Base-by-base conservation (phyloP, 805 yeast genomes). In the Ogataea paradorogensis region DNA sequence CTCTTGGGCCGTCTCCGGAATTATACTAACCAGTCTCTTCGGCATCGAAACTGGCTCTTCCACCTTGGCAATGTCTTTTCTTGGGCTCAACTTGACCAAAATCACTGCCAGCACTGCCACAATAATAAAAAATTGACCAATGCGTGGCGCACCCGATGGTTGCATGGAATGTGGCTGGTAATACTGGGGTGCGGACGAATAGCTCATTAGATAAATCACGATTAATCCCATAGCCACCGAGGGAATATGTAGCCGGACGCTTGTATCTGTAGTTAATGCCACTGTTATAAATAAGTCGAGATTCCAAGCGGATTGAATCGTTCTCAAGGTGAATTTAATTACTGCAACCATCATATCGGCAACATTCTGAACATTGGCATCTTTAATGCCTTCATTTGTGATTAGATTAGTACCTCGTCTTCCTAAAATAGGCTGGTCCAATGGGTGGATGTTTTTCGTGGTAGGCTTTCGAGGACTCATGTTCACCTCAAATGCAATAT, bases 401-500 rank as follows among this genome's bases (percentile, higher is more conserved):
- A 4, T 30, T 9, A 25, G 3, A 9, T 25, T 14, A 13, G 9
- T 10, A 10, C 28, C 29, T 13, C 25, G 27, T 13, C 40, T 38
- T 4, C 48, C 38, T 4, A 36, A 30, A n/a, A 60, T 30, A 3
- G 65, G 65, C 41, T 55, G 57, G 38, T 61, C 65, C 7, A 61
- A 27, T 3, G 65, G 65, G 48, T 61, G 65, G 8, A 56, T 36
- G 37, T 54, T 56, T 28, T 46, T 45, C 5, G 40, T 30, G n/a
- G 25, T 37, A 4, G 30, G 39, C 25, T 29, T 40, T n/a, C 34
- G 39, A 9, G 49, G 42, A 15, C 36, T 35, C 41, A 46, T 37
- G 27, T 42, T 41, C 9, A 58, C 51, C 41, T 60, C 65, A 38
- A 59, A 60, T n/a, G 65, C 65, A 15, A 54, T 49, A 30, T 53